Percentiles rank a stretch among this genome's conserved stretches.
phyloP scores from a whole-genome alignment of 257 asterid species.

The Solanum chilense region DNA sequence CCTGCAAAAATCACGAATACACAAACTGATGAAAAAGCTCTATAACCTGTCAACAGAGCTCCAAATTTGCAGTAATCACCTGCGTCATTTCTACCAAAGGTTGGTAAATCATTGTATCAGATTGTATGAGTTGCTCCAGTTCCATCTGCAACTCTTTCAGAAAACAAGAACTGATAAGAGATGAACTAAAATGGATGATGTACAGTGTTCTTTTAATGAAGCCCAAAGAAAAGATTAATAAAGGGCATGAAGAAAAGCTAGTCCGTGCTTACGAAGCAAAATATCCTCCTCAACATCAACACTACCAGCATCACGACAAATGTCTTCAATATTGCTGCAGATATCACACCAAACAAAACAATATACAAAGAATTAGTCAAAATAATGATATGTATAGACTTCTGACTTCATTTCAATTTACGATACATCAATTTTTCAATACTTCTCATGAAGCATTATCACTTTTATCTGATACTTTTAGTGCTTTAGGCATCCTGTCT shows the following conservation, averaged over 20 bases:
- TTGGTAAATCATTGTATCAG: slow-evolving; percentile 55
- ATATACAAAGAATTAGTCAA: not conserved
- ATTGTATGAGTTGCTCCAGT: slow-evolving; percentile 41
- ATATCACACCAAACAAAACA: slow-evolving; percentile 3
- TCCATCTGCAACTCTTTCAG: slow-evolving; percentile 71
- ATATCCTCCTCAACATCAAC: slow-evolving; percentile 66
- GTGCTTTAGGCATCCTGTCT: not conserved
- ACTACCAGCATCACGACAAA: slow-evolving; percentile 95
- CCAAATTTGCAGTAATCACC: slow-evolving; percentile 30
- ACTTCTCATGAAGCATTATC: not conserved
- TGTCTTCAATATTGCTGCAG: slow-evolving; percentile 86
- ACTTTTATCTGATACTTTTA: not conserved
- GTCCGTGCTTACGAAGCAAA: slow-evolving; percentile 55
- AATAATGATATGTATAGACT: not conserved
- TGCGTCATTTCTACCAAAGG: slow-evolving; percentile 78
- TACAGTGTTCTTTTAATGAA: not conserved
- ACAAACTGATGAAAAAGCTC: not conserved
- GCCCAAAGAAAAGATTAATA: not conserved
- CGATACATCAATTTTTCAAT: not conserved
- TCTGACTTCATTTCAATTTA: not conserved
- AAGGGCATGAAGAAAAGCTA: not conserved
- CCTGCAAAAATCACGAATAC: slow-evolving; percentile 31
- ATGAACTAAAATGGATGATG: slow-evolving; percentile 3
- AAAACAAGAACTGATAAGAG: slow-evolving; percentile 5
- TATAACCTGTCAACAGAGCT: not conserved